phyloP scores from a whole-genome alignment of 2,329 filamentous ascomycete genomes.

The Phaeomoniella chlamydospora region DNA sequence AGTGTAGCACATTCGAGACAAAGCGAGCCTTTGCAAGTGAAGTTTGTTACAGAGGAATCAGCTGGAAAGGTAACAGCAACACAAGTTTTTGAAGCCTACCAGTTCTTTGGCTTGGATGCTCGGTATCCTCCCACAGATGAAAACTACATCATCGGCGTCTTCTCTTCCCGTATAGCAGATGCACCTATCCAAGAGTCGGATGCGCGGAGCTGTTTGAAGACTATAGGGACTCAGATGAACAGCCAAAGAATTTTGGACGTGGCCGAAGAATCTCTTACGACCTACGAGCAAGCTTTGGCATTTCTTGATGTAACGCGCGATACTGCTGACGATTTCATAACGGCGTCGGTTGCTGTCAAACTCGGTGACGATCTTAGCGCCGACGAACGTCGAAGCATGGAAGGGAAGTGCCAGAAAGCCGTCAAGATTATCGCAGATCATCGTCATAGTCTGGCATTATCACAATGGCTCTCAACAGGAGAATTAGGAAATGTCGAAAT shows the following conservation, averaged over 20 bases:
- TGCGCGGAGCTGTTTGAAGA: constrained; percentile 39
- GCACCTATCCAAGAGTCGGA: constrained; percentile 39
- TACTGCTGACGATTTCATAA: constrained; percentile 41
- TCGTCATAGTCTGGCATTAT: constrained; percentile 39
- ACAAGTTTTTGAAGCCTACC: constrained; percentile 44
- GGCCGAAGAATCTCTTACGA: constrained; percentile 45
- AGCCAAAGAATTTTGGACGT: constrained; percentile 44
- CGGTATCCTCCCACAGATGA: constrained; percentile 31
- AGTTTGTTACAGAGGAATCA: constrained; percentile 43
- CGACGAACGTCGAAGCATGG: constrained; percentile 33
- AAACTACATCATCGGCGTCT: constrained; percentile 42
- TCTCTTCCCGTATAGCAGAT: constrained; percentile 43
- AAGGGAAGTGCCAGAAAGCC: constrained; percentile 38
- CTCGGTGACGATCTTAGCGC: constrained; percentile 16
- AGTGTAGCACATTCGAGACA: constrained; percentile 40
- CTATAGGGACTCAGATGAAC: constrained; percentile 43
- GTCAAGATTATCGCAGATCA: constrained; percentile 43
- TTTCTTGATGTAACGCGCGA: constrained; percentile 40
- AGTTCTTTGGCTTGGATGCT: constrained; percentile 38
- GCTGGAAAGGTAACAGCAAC: constrained; percentile 41
- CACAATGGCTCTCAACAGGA: constrained; percentile 37
- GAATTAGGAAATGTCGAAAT: constrained; percentile 35
- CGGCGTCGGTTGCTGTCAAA: constrained; percentile 42
- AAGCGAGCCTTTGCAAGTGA: constrained; percentile 41
- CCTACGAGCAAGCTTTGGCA: constrained; percentile 47